Conservation (phyloP, 768 basidiomycete species). For the Boletellus sp. region DNA sequence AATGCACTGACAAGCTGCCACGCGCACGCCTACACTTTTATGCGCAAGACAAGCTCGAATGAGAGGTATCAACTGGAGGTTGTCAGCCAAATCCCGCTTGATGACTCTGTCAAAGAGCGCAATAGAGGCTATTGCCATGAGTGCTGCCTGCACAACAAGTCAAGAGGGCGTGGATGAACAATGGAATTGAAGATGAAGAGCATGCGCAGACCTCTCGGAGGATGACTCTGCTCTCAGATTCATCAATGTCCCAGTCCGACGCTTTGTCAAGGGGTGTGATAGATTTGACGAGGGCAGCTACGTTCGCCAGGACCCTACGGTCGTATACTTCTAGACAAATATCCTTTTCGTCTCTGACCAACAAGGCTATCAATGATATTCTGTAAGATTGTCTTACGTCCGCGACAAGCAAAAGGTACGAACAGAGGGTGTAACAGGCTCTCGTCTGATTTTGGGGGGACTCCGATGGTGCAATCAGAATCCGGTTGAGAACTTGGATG, state of each 20-base stretch:
- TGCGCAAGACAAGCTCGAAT: conserved; percentile 56
- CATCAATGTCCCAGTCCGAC: conserved; percentile 63
- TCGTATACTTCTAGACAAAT: conserved; percentile 69
- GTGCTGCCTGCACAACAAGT: conserved; percentile 47
- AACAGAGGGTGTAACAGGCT: conserved; percentile 77
- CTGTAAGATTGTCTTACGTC: not conserved
- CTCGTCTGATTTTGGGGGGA: conserved; percentile 47
- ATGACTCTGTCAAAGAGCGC: conserved; percentile 71
- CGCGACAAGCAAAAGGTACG: conserved; percentile 22
- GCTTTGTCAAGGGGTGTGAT: conserved; percentile 49
- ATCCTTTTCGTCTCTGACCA: conserved; percentile 67
- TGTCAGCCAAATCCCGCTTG: conserved; percentile 63
- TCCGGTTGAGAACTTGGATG: conserved; percentile 65
- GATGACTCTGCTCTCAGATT: conserved; percentile 50
- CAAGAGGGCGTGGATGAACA: not conserved
- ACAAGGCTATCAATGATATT: conserved; percentile 41
- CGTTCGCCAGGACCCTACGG: conserved; percentile 57
- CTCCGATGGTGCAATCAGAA: conserved; percentile 46
- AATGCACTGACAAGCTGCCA: conserved; percentile 83
- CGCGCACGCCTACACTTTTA: conserved; percentile 69
- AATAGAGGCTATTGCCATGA: conserved; percentile 73
- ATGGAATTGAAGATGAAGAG: not conserved
- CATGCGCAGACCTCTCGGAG: conserved; percentile 57
- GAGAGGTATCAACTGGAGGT: conserved; percentile 49
- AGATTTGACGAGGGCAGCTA: conserved; percentile 48